These are phyloP conservation scores for Kokia cookei DNA, from an alignment of 441 rosid genomes.

Conservation along the genomic window DNA sequence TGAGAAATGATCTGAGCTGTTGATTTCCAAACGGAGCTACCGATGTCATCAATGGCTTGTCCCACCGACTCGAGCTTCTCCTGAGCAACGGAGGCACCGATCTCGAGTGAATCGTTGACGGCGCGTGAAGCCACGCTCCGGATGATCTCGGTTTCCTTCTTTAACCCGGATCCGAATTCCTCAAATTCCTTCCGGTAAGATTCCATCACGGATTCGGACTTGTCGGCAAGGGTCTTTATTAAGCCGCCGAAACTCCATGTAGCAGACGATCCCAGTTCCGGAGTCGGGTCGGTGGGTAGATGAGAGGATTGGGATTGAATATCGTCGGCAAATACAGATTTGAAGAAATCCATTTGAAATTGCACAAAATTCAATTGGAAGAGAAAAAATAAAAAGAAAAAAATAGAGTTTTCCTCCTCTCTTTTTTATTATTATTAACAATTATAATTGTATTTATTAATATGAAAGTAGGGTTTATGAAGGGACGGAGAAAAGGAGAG, in stretches of 20 bases:
- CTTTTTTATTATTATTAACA: no score
- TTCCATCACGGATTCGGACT: conserved; percentile 58
- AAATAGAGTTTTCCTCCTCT: no score
- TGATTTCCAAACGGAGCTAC: conserved; percentile 62
- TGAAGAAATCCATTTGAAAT: conserved; percentile 61
- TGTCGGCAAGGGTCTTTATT: conserved; percentile 42
- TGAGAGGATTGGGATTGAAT: conserved; percentile 24
- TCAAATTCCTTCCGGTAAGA: conserved; percentile 60
- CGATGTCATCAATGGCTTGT: conserved; percentile 67
- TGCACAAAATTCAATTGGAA: neutral
- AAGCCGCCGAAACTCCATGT: conserved; percentile 58
- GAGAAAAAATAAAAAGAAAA: neutral
- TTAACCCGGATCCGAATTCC: conserved; percentile 58
- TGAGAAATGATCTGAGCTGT: conserved; percentile 62
- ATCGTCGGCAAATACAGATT: conserved; percentile 50
- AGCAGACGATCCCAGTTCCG: neutral
- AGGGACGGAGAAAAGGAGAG: neutral
- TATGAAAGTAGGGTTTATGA: neutral
- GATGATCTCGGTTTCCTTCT: conserved; percentile 55
- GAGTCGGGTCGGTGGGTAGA: conserved; percentile 16
- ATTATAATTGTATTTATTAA: neutral
- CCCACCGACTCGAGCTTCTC: conserved; percentile 73
- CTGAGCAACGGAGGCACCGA: conserved; percentile 66
- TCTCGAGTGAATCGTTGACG: conserved; percentile 63
- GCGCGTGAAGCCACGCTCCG: conserved; percentile 68